Percentiles rank a stretch among this genome's conserved stretches.
phyloP scores from a whole-genome alignment of 192 early-diverging fungal species.

The Entophlyctis luteolus region DNA sequence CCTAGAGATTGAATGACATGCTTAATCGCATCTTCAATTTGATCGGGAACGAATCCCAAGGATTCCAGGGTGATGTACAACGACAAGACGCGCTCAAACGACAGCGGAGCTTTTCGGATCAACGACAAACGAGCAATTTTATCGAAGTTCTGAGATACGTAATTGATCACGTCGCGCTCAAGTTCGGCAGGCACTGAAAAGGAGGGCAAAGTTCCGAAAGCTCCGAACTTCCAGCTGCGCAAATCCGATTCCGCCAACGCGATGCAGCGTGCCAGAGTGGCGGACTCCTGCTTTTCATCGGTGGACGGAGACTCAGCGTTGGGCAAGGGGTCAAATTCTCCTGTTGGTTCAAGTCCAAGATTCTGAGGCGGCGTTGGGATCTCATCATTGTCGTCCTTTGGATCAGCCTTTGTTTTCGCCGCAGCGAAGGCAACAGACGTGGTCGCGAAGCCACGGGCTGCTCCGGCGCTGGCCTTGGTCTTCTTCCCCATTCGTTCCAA shows the following conservation, averaged over 20 bases:
- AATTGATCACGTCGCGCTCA: too few species aligned
- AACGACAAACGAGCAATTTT: too few species aligned
- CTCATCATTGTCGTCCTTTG: background rate
- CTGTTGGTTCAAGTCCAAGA: background rate
- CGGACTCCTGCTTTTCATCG: background rate
- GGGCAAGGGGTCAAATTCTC: background rate
- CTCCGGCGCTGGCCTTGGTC: background rate
- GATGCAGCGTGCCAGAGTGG: background rate
- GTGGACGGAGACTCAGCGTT: background rate
- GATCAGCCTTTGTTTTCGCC: background rate
- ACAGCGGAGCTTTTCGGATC: too few species aligned
- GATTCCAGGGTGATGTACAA: background rate
- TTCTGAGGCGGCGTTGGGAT: background rate
- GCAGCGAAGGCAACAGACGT: background rate
- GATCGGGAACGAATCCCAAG: background rate
- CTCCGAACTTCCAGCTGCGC: background rate
- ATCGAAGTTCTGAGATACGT: too few species aligned
- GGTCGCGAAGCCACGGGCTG: slow-evolving; percentile 6
- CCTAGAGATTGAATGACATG: background rate
- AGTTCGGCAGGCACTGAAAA: too few species aligned
- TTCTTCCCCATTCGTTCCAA: slow-evolving; percentile 14
- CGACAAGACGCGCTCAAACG: too few species aligned
- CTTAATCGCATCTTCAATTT: background rate
- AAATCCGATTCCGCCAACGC: background rate
- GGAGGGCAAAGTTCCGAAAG: too few species aligned